Evolutionary conservation across 345 rosid species (phyloP), one percentile per base, ranked within the genome.

Genomic region (Dimocarpus longan): DNA sequence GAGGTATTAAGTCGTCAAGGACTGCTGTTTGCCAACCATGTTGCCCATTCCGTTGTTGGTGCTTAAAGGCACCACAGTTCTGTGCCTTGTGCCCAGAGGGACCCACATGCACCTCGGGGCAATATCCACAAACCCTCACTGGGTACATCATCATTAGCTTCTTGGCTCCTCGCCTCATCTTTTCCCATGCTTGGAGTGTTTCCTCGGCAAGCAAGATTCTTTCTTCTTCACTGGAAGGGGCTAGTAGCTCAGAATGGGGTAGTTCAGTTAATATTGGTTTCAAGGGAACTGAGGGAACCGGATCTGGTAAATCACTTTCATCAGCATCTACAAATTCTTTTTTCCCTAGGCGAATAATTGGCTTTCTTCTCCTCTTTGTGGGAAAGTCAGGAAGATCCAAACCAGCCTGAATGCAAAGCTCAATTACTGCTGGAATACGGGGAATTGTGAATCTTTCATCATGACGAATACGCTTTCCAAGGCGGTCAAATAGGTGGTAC

Each of bases 11-110:
- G 85, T 95, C 95, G 54, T 95, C 85, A 2, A 93, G 91, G 72
- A 93, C 90, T 6, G 99, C 96, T 16, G 93, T 70, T 81, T 95
- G 99, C 99, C 97, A 95, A 66, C 97, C 99, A 5, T 95, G 99
- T 79, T 93, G 99, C 26, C 98, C 98, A 9, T 95, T 95, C 80
- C 97, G 81, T 79, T 95, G 99, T 62, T 93, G 99, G 84, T 95
- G 99, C 89, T 95, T 95, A 86, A 86, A 89, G 1, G 96, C 97
- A 5, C 98, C 99, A 2, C 99, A 95, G 86, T 93, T 92, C 85
- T 92, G 97, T 1, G 98, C 93, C 85, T 93, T 95, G 87, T 95
- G 99, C 50, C 99, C 98, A 0, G 90, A 85, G 5, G 94, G 85
- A 67, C 98, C 98, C 5, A 95, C 93, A n/a, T 95, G 98, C 50